Base-by-base conservation (phyloP, 179 eudicot species). In the Drosera spatulata region DNA sequence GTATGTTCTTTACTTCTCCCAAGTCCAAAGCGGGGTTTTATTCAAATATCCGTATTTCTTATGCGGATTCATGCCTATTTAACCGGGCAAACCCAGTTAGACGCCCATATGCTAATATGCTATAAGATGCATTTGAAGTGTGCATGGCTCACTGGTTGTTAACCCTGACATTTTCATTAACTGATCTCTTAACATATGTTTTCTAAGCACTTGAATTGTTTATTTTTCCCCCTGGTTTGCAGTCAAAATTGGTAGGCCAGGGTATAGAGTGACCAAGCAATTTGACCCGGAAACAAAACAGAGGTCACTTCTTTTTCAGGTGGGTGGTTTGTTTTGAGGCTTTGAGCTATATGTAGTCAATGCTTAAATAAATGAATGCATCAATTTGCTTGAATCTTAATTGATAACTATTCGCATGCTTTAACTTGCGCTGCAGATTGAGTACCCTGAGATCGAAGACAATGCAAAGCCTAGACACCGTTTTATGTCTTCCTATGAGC, bases 161-260 rank as follows among this genome's bases (percentile, higher is more conserved):
- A 22, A 22, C 33, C 33, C 33, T 22, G 33, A 22, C n/a, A n/a
- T n/a, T n/a, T n/a, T n/a, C n/a, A n/a, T n/a, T n/a, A n/a, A n/a
- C n/a, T n/a, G n/a, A n/a, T n/a, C n/a, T n/a, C n/a, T n/a, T n/a
- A n/a, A 22, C 33, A 22, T 22, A 22, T 22, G 33, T 22, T 22
- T 22, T 22, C 33, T 22, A 22, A 0, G 33, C 33, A 22, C 33
- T 22, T 22, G 33, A 22, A 22, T 22, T 22, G 33, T 22, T 22
- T 22, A 22, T 22, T 22, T 22, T 22, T 22, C 33, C 33, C 33
- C 33, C 1, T 22, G 33, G 47, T 47, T 60, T 69, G 79, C 87
- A 93, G 99, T 86, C 54, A 93, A 89, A 78, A 93, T 93, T 76
- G 99, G 96, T 53, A 78, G 96, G 65, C 99, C 99, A 66, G 99